Percentiles rank a stretch among this genome's conserved stretches.
phyloP scores from a whole-genome alignment of 176 grass and related monocot species.

The Carex littledalei region DNA sequence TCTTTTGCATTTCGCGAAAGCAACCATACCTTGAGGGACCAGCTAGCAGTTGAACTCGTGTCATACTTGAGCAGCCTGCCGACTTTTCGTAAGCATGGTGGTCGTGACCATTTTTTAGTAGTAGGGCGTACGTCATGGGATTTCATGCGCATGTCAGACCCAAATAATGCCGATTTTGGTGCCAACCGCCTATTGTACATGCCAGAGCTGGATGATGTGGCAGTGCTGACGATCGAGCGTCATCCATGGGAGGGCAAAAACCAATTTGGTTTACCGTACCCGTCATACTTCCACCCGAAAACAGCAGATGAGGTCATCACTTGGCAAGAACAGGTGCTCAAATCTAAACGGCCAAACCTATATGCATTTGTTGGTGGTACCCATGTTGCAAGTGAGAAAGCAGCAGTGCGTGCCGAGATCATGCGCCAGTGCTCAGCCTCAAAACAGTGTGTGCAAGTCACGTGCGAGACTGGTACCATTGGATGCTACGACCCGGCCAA shows the following conservation, averaged over 20 bases:
- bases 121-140: constrained; percentile 21
- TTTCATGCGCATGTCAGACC: constrained; percentile 19
- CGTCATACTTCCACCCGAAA: constrained; percentile 45
- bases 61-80: not conserved
- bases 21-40: constrained; percentile 21
- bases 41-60: constrained; percentile 7
- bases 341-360: constrained; percentile 16
- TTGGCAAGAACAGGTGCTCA: constrained; percentile 31
- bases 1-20: constrained; percentile 18
- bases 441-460: constrained; percentile 23
- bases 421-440: constrained; percentile 22
- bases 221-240: constrained; percentile 33
- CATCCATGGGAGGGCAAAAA: constrained; percentile 25
- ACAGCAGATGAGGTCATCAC: constrained; percentile 12
- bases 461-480: not conserved
- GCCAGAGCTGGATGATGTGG: constrained; percentile 36
- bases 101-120: constrained; percentile 22
- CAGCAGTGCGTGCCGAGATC: constrained; percentile 1
- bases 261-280: constrained; percentile 38
- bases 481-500: constrained; percentile 6
- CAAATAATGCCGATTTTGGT: constrained; percentile 17
- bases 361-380: constrained; percentile 24
- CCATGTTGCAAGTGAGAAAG: not conserved
- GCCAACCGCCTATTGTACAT: constrained; percentile 26
- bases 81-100: constrained; percentile 7